phyloP scores from a whole-genome alignment of 148 eudicot species.

The Cornus suecica region DNA sequence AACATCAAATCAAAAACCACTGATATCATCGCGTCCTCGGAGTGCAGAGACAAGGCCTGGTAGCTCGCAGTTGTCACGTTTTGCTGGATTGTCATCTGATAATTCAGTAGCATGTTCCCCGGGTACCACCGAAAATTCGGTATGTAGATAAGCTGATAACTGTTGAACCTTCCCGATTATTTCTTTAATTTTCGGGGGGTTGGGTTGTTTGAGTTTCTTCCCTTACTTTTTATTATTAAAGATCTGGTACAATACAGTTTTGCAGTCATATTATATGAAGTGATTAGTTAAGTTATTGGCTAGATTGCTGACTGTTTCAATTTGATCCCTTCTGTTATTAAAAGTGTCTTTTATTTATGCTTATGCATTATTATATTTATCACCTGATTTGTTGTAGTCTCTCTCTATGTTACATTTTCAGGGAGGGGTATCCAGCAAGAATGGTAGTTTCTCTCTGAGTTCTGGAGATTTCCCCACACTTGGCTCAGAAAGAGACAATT shows the following conservation, averaged over 20 bases:
- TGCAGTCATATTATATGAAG: neutral
- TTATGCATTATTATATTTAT: slow-evolving; percentile 7
- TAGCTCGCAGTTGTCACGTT: slow-evolving; percentile 88
- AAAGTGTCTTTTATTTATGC: neutral
- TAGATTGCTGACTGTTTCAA: neutral
- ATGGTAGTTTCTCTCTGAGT: slow-evolving; percentile 66
- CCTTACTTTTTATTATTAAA: neutral
- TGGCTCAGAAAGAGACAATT: slow-evolving; percentile 72
- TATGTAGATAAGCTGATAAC: slow-evolving; percentile 18
- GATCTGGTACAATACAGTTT: neutral
- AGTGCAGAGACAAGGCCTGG: slow-evolving; percentile 95
- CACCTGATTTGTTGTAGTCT: neutral
- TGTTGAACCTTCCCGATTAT: neutral
- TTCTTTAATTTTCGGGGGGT: too few species aligned
- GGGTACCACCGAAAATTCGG: slow-evolving; percentile 60
- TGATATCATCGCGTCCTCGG: slow-evolving; percentile 66
- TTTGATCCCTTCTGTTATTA: neutral
- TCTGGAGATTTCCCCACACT: slow-evolving; percentile 97
- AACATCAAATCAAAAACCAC: slow-evolving; percentile 58
- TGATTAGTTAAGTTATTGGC: neutral
- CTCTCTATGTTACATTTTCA: slow-evolving; percentile 30
- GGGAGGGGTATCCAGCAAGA: slow-evolving; percentile 45
- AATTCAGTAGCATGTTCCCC: slow-evolving; percentile 42
- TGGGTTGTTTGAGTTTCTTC: too few species aligned
- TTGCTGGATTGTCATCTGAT: slow-evolving; percentile 79